Evolutionary conservation across 2,329 filamentous ascomycete genomes (phyloP).

Genomic region (Apiospora pterosperma): DNA sequence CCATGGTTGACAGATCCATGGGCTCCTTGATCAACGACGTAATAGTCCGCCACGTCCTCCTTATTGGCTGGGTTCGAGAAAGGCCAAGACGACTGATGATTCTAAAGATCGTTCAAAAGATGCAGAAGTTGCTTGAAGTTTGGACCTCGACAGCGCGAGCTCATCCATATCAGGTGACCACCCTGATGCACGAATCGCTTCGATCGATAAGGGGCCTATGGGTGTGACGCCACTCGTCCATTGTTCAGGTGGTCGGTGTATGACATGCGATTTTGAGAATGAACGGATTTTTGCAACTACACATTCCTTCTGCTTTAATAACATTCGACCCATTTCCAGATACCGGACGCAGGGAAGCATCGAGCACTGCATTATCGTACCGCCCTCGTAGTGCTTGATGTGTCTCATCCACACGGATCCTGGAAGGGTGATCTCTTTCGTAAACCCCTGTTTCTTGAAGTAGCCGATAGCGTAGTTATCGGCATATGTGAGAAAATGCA

Average conservation of each 20-base stretch:
- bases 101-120: slow-evolving; percentile 91
- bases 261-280: slow-evolving; percentile 81
- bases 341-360: slow-evolving; percentile 96
- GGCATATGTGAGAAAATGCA: slow-evolving; percentile 98
- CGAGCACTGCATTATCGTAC: slow-evolving; percentile 98
- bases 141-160: slow-evolving; percentile 88
- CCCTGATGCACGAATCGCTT: slow-evolving; percentile 84
- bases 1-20: slow-evolving; percentile 96
- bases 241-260: slow-evolving; percentile 79
- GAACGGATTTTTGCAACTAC: slow-evolving; percentile 93
- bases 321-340: slow-evolving; percentile 86
- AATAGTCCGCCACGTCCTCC: slow-evolving; percentile 96
- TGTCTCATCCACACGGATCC: slow-evolving; percentile 97
- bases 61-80: slow-evolving; percentile 91
- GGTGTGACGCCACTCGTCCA: slow-evolving; percentile 73
- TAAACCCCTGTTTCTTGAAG: slow-evolving; percentile 99
- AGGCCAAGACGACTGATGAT: slow-evolving; percentile 89
- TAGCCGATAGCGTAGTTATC: slow-evolving; percentile 99
- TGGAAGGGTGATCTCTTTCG: slow-evolving; percentile 93
- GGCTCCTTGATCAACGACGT: slow-evolving; percentile 97
- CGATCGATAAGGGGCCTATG: slow-evolving; percentile 83
- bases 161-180: slow-evolving; percentile 99
- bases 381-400: slow-evolving; percentile 98
- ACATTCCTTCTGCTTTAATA: slow-evolving; percentile 94
- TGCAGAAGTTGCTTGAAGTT: slow-evolving; percentile 94